Percentiles rank a stretch among this genome's conserved stretches.
phyloP scores from a whole-genome alignment of 208 protist species.

The Leishmania guyanensis region DNA sequence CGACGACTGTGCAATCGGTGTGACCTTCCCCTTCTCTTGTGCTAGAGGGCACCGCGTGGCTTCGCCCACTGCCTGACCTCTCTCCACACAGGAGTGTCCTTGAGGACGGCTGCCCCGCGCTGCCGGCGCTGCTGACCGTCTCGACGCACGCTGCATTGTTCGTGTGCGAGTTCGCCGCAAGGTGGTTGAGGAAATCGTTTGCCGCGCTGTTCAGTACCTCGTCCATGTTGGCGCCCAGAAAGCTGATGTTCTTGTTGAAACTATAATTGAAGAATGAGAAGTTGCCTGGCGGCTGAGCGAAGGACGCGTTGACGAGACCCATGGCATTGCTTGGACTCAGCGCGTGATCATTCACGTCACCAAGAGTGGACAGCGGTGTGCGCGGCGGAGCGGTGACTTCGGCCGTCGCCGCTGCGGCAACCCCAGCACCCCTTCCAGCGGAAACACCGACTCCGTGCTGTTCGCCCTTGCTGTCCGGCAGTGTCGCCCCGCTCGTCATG shows the following conservation, averaged over 20 bases:
- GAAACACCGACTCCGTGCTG: conserved; percentile 1
- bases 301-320: conserved; percentile 23
- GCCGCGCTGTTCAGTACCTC: conserved; percentile 57
- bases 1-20: neutral
- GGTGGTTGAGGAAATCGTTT: conserved; percentile 55
- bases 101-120: neutral
- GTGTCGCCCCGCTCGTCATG: neutral
- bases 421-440: neutral
- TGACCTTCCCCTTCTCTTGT: neutral
- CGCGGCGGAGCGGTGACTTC: neutral
- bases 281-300: conserved; percentile 22
- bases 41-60: neutral
- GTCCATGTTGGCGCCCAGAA: conserved; percentile 51
- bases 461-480: neutral
- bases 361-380: neutral
- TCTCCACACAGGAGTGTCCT: neutral
- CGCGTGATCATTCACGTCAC: neutral
- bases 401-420: neutral
- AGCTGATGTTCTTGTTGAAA: conserved; percentile 61
- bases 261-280: conserved; percentile 52
- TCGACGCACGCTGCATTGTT: conserved; percentile 5
- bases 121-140: conserved; percentile 22
- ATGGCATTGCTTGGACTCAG: neutral
- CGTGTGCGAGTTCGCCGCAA: conserved; percentile 22
- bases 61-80: neutral